Evolutionary conservation across 148 eudicot species (phyloP).

Genomic region (Nyssa sinensis): DNA sequence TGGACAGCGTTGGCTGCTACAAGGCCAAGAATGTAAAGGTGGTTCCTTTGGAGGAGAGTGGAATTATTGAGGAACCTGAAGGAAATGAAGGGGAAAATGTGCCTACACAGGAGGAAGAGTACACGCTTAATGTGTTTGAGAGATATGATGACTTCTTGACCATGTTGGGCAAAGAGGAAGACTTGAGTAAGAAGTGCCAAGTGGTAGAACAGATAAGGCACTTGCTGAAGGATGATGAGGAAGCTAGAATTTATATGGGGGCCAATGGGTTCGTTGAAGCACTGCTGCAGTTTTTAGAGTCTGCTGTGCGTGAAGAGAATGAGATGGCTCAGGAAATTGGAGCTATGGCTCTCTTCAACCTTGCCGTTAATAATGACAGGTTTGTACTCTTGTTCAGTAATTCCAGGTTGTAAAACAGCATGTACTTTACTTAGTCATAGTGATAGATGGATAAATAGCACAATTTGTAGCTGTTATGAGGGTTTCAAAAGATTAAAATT

Average conservation of each 20-base stretch:
- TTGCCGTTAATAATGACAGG: constrained; percentile 96
- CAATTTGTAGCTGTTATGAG: not conserved
- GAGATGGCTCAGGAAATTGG: constrained; percentile 74
- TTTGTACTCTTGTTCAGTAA: constrained; percentile 24
- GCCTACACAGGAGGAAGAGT: constrained; percentile 40
- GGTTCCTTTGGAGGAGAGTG: constrained; percentile 60
- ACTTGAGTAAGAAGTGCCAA: constrained; percentile 50
- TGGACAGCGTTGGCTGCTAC: constrained; percentile 51
- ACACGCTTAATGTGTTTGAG: constrained; percentile 37
- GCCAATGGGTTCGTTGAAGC: constrained; percentile 93
- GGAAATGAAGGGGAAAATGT: constrained; percentile 56
- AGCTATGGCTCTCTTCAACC: constrained; percentile 96
- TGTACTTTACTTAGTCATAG: not conserved
- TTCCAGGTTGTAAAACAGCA: not conserved
- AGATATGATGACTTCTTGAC: constrained; percentile 53
- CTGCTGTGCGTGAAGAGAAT: constrained; percentile 49
- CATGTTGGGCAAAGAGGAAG: constrained; percentile 45
- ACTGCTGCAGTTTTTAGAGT: constrained; percentile 60
- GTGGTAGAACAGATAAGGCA: constrained; percentile 80
- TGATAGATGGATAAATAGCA: not conserved
- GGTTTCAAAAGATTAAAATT: not conserved
- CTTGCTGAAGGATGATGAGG: constrained; percentile 91
- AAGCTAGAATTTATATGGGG: constrained; percentile 90
- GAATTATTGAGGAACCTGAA: constrained; percentile 51
- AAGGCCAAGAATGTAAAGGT: constrained; percentile 64